A percentile compares a stretch with the other conserved stretches of the same genome.
These are phyloP conservation scores for Theobroma cacao DNA, from an alignment of 345 rosid species.

Conservation along the genomic window DNA sequence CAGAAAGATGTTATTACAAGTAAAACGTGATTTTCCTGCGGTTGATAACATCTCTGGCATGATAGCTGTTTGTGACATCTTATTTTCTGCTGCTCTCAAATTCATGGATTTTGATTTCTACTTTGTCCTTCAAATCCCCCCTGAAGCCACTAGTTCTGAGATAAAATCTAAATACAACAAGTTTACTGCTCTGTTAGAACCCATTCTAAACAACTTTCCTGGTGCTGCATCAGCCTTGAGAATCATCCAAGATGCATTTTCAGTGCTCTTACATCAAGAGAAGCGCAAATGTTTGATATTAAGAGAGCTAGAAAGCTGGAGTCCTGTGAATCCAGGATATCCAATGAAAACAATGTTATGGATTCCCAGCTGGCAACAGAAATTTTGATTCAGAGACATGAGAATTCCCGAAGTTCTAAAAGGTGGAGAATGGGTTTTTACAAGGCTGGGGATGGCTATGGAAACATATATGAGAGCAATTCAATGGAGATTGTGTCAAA, in stretches of 20 bases:
- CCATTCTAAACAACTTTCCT: constrained; percentile 1
- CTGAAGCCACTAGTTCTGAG: background rate
- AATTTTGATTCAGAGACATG: background rate
- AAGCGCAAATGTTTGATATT: background rate
- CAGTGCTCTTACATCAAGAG: background rate
- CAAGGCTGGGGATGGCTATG: too few species aligned
- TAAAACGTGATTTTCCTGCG: too few species aligned
- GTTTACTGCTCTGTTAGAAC: background rate
- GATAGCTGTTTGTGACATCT: background rate
- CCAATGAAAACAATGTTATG: background rate
- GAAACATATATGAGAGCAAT: too few species aligned
- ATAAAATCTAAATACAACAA: background rate
- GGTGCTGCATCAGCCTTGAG: constrained; percentile 4
- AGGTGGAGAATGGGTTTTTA: too few species aligned
- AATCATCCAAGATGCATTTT: constrained; percentile 7
- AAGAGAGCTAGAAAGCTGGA: constrained; percentile 2
- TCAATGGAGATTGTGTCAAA: too few species aligned
- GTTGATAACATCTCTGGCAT: too few species aligned
- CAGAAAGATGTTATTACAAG: too few species aligned
- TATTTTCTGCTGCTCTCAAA: background rate
- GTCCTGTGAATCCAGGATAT: background rate
- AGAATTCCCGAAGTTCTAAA: background rate
- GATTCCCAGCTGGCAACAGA: background rate
- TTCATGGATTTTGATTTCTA: constrained; percentile 4
- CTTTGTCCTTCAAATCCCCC: constrained; percentile 3